Percentiles rank a stretch among this genome's conserved stretches.
These are phyloP conservation scores for Lentinus brumalis DNA, from an alignment of 768 basidiomycete species.

Conservation along the genomic window DNA sequence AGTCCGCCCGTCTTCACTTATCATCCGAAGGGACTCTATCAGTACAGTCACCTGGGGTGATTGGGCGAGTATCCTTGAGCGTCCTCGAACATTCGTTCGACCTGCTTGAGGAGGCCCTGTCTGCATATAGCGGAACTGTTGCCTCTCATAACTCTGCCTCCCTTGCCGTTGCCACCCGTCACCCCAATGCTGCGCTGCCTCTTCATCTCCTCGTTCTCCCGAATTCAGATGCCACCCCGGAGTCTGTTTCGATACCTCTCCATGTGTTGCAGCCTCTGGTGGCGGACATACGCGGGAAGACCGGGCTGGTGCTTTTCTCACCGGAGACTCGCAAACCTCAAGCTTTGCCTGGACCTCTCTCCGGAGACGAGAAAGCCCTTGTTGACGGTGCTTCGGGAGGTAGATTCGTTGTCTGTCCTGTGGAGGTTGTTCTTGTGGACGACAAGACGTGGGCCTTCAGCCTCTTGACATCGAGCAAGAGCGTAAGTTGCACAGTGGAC, in stretches of 20 bases:
- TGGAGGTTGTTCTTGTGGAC: conserved; percentile 9
- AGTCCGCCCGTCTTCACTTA: conserved; percentile 15
- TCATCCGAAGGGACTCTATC: conserved; percentile 10
- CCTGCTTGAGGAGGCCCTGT: conserved; percentile 1
- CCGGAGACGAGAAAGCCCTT: background rate
- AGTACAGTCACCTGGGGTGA: background rate
- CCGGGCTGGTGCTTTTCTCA: conserved; percentile 1
- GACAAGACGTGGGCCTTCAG: conserved; percentile 5
- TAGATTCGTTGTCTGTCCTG: conserved; percentile 17
- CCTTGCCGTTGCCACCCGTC: conserved; percentile 6
- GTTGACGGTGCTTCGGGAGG: conserved; percentile 7
- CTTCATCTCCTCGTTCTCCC: conserved; percentile 12
- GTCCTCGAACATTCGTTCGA: conserved; percentile 10
- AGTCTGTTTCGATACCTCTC: background rate
- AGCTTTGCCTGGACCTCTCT: background rate
- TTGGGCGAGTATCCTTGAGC: conserved; percentile 6
- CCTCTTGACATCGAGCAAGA: conserved; percentile 15
- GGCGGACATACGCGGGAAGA: background rate
- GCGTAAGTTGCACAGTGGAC: conserved; percentile 1
- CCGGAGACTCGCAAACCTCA: background rate
- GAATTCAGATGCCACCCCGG: background rate
- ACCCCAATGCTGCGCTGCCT: background rate
- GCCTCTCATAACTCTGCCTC: background rate
- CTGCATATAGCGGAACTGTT: conserved; percentile 2
- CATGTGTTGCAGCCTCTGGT: background rate